Percentiles rank a stretch among this genome's conserved stretches.
Conservation (phyloP, 2,329 filamentous ascomycete species). For the Clarireedia hainanense region DNA sequence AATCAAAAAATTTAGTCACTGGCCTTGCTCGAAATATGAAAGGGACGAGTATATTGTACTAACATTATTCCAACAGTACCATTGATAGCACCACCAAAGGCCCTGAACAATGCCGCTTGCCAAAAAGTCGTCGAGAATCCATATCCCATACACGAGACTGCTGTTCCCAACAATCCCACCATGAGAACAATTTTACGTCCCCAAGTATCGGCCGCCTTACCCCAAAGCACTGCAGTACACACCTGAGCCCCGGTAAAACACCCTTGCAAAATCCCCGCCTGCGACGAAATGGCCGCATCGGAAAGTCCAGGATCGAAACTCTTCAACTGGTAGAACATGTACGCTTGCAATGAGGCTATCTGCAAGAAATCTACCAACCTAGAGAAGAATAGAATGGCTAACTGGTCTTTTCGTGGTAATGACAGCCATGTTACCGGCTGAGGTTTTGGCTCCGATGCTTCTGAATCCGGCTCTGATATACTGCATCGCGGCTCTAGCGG, state of each 20-base stretch:
- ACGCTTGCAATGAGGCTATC: constrained; percentile 59
- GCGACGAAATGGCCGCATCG: constrained; percentile 61
- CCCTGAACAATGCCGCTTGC: constrained; percentile 70
- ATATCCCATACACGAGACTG: constrained; percentile 55
- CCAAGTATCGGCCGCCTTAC: constrained; percentile 55
- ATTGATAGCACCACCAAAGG: constrained; percentile 65
- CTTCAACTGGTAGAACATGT: constrained; percentile 84
- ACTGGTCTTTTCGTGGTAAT: constrained; percentile 68
- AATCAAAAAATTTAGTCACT: constrained; percentile 19
- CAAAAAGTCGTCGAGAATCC: constrained; percentile 56
- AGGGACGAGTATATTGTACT: constrained; percentile 36
- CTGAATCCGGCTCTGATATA: constrained; percentile 1
- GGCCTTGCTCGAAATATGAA: no score
- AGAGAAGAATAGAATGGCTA: constrained; percentile 69
- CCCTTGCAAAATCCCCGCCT: constrained; percentile 70
- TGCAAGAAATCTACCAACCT: constrained; percentile 76
- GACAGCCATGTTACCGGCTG: constrained; percentile 57
- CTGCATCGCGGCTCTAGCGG: background rate
- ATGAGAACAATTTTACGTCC: constrained; percentile 76
- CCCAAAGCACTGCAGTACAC: constrained; percentile 76
- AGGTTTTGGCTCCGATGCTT: constrained; percentile 1
- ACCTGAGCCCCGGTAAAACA: constrained; percentile 80
- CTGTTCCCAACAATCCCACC: constrained; percentile 64
- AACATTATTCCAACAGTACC: constrained; percentile 66
- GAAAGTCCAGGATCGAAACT: constrained; percentile 55